Percentiles rank a stretch among this genome's conserved stretches.
Evolutionary conservation across 768 basidiomycete species (phyloP).

Genomic region (Amanita inopinata): DNA sequence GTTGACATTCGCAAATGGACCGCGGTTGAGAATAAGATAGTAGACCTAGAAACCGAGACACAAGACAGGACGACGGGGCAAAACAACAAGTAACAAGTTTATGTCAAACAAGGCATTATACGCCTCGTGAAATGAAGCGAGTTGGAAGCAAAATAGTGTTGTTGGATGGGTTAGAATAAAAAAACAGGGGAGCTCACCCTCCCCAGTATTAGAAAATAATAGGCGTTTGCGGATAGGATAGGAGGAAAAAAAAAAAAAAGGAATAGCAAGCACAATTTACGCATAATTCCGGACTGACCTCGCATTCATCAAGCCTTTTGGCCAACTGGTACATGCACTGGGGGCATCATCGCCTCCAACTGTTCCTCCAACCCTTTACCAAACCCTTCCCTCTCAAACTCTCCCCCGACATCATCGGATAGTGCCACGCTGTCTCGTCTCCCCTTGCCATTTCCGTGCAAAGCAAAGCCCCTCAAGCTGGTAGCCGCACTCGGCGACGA

Average conservation of each 20-base stretch:
- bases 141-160: no score
- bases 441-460: conserved; percentile 4
- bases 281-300: no score
- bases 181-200: no score
- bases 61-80: no score
- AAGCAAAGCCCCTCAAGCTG: conserved; percentile 18
- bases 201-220: neutral
- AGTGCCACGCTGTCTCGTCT: conserved; percentile 31
- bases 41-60: no score
- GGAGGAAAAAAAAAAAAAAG: neutral
- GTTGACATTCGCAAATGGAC: neutral
- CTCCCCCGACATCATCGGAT: conserved; percentile 64
- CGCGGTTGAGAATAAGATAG: no score
- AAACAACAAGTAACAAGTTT: no score
- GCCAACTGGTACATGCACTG: neutral
- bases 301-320: conserved; percentile 1
- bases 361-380: conserved; percentile 79
- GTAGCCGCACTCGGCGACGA: conserved; percentile 15
- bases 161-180: no score
- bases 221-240: neutral
- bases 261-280: neutral
- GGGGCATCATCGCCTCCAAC: conserved; percentile 34
- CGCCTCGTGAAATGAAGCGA: no score
- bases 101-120: no score
- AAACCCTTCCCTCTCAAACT: conserved; percentile 82